Evolutionary conservation across 2,329 filamentous ascomycete genomes (phyloP).

Genomic region (Neophaeococcomyces mojaviensis): DNA sequence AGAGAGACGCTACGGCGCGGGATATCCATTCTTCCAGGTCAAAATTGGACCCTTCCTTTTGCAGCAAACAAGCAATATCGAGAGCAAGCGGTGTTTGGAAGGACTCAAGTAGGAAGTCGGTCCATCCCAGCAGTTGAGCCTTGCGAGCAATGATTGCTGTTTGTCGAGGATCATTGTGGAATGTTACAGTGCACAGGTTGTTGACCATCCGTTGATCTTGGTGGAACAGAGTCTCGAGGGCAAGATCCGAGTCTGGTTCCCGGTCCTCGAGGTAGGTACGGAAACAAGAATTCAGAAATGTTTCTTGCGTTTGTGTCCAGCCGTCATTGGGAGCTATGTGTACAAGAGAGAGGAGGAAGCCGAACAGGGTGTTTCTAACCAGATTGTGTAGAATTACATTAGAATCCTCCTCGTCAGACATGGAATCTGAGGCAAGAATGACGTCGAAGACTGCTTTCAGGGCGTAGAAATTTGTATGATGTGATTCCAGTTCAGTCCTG

Average conservation of each 20-base stretch:
- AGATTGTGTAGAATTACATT: conserved; percentile 53
- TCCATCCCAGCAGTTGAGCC: conserved; percentile 73
- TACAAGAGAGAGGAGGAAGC: conserved; percentile 45
- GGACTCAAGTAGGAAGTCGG: conserved; percentile 65
- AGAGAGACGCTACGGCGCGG: conserved; percentile 36
- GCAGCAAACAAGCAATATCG: conserved; percentile 77
- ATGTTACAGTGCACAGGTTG: conserved; percentile 67
- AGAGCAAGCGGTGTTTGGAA: conserved; percentile 77
- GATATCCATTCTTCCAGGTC: conserved; percentile 76
- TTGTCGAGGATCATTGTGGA: conserved; percentile 61
- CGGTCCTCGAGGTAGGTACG: conserved; percentile 75
- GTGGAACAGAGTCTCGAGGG: conserved; percentile 84
- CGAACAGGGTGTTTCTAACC: conserved; percentile 46
- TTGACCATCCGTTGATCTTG: conserved; percentile 85
- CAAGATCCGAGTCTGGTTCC: conserved; percentile 73
- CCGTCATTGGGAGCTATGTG: conserved; percentile 38
- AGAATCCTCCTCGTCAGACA: conserved; percentile 48
- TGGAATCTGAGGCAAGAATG: conserved; percentile 51
- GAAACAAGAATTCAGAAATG: conserved; percentile 48
- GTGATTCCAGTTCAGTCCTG: conserved; percentile 67
- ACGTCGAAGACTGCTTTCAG: conserved; percentile 60
- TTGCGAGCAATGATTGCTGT: conserved; percentile 69
- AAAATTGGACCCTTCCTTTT: conserved; percentile 54
- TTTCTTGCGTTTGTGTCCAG: conserved; percentile 42
- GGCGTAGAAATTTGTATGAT: conserved; percentile 80